Evolutionary conservation across 768 basidiomycete species (phyloP), one percentile per base, ranked within the genome.

Genomic region (Mycena crocata): DNA sequence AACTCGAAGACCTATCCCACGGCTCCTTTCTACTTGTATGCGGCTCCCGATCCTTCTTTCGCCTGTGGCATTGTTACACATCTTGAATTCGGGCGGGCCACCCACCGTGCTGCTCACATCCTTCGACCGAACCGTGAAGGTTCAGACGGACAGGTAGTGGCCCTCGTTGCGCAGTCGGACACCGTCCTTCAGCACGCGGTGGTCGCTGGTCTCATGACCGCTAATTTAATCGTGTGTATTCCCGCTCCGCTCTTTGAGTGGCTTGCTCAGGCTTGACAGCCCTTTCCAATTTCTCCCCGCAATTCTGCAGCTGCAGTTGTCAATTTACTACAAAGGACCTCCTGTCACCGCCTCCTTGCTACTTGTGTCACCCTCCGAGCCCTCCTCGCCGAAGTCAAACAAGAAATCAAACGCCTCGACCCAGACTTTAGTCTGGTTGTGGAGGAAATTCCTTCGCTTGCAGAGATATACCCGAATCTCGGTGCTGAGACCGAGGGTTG

Each of bases 11-110:
- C 44, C 14, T 4, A 23, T 23, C 44, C 44, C 7, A 14, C 5
- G 5, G 44, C 44, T 9, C 44, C 44, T 6, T 45, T 45, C 14
- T 45, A 45, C 14, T 5, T 45, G 23, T 45, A 6, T 14, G 44
- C 44, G 44, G 4, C 3, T 5, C 23, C 44, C 8, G 44, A 45
- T 24, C 23, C 44, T 3, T 37, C 52, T 35, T 26, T 13, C 19
- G 42, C 44, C 7, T 10, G 17, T 10, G 30, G 32, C 30, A 46
- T 19, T 19, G 46, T 57, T 44, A 57, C 42, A 14, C 26, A 57
- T 19, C 30, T 57, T 4, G 56, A 57, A 32, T 57, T 57, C 28
- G 40, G 28, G 6, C 56, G 42, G 3, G 56, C 56, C 28, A 57
- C 56, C 24, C 56, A 57, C 21, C 56, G 56, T 21, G 56, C 42